Conservation (phyloP, 495 filamentous ascomycete genomes). For the Parmelia sp. region DNA sequence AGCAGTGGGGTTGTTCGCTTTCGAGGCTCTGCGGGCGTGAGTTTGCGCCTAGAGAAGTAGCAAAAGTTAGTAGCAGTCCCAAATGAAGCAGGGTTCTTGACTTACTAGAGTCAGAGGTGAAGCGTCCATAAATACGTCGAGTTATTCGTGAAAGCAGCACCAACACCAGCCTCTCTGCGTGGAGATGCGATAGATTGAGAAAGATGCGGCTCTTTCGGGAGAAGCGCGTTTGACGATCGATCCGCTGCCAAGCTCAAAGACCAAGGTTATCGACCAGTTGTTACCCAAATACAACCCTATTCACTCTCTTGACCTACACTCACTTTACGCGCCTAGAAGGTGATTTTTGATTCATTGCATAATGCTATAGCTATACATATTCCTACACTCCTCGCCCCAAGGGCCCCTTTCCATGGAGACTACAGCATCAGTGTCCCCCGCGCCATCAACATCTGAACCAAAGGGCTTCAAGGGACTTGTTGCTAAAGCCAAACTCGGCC, state of each 20-base stretch:
- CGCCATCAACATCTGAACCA: constrained; percentile 18
- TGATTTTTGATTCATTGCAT: not conserved
- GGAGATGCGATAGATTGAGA: not conserved
- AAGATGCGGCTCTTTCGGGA: not conserved
- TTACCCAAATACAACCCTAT: not conserved
- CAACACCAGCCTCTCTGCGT: not conserved
- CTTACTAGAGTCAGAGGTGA: constrained; percentile 55
- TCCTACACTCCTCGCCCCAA: not conserved
- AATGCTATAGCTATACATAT: constrained; percentile 4
- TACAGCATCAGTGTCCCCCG: constrained; percentile 21
- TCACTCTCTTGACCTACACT: constrained; percentile 4
- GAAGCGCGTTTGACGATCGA: not conserved
- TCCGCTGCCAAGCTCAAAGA: not conserved
- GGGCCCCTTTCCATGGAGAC: constrained; percentile 23
- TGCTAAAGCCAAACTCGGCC: constrained; percentile 29
- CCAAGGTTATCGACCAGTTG: not conserved
- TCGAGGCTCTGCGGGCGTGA: constrained; percentile 68
- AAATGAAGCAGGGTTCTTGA: not conserved
- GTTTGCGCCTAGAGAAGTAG: constrained; percentile 62
- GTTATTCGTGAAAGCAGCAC: too few relatives aligned
- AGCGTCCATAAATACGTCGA: constrained; percentile 45
- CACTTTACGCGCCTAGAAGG: constrained; percentile 31
- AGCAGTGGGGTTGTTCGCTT: constrained; percentile 58
- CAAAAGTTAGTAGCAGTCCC: constrained; percentile 1
- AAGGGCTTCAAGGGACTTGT: constrained; percentile 31